Evolutionary conservation across 495 filamentous ascomycete species (phyloP).

Genomic region (Penicillium lividum): DNA sequence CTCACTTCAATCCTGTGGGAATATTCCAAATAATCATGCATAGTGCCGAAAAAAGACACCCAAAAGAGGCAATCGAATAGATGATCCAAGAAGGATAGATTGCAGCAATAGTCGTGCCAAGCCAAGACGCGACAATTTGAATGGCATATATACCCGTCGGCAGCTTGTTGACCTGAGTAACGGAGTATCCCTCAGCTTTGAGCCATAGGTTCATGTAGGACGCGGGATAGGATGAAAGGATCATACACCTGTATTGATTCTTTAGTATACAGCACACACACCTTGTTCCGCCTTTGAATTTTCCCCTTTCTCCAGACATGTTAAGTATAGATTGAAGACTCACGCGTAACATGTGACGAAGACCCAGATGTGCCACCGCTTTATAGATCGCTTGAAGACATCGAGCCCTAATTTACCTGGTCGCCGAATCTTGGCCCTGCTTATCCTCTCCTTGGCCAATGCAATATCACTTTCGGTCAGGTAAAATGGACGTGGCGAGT

Average conservation of each 20-base stretch:
- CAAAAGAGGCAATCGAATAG: constrained; percentile 33
- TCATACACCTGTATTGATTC: constrained; percentile 38
- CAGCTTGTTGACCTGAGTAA: constrained; percentile 47
- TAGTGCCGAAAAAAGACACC: constrained; percentile 39
- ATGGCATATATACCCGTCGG: constrained; percentile 46
- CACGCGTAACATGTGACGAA: constrained; percentile 48
- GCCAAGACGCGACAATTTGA: constrained; percentile 47
- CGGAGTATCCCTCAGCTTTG: constrained; percentile 47
- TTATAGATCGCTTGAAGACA: constrained; percentile 43
- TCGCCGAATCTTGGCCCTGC: constrained; percentile 28
- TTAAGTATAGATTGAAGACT: constrained; percentile 9
- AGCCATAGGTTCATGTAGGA: constrained; percentile 51
- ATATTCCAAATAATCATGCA: constrained; percentile 52
- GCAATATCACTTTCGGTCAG: constrained; percentile 37
- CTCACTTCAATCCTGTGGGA: constrained; percentile 42
- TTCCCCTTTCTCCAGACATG: too few relatives aligned
- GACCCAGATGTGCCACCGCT: constrained; percentile 51
- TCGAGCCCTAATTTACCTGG: constrained; percentile 39
- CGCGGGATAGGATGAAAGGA: constrained; percentile 40
- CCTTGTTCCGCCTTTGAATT: too few relatives aligned
- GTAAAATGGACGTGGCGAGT: constrained; percentile 44
- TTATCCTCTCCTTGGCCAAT: constrained; percentile 38
- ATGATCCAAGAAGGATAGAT: constrained; percentile 50
- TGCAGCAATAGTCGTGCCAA: constrained; percentile 44
- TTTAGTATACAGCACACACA: not conserved